Percentiles rank a stretch among this genome's conserved stretches.
Conservation (phyloP, 148 eudicot species). For the Camellia granthamiana region DNA sequence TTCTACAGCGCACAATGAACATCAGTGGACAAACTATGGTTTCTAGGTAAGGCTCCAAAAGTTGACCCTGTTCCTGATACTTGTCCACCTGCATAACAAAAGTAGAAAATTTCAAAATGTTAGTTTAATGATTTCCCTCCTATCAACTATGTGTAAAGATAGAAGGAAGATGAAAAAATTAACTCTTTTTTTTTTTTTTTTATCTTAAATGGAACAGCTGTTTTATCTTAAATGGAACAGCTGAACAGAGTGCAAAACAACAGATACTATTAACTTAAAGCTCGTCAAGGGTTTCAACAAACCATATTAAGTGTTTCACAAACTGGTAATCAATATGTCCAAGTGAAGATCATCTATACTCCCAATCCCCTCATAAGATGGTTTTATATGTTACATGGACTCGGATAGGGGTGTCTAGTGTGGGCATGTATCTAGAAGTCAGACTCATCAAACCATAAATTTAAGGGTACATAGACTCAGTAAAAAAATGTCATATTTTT, state of each 20-base stretch:
- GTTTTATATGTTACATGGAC: background rate
- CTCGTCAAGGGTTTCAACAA: background rate
- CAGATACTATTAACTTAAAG: background rate
- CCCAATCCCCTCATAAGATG: background rate
- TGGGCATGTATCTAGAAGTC: too few relatives aligned
- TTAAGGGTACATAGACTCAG: too few relatives aligned
- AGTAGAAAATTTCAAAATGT: background rate
- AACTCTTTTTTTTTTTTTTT: too few relatives aligned
- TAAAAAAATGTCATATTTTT: too few relatives aligned
- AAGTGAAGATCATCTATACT: background rate
- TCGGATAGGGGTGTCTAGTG: too few relatives aligned
- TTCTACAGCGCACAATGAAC: slow-evolving; percentile 69
- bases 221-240: too few relatives aligned
- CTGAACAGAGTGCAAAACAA: background rate
- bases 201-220: too few relatives aligned
- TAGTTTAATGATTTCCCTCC: background rate
- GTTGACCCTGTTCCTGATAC: slow-evolving; percentile 91
- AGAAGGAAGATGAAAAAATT: background rate
- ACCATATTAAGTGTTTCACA: background rate
- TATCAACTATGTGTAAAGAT: background rate
- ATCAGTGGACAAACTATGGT: slow-evolving; percentile 87
- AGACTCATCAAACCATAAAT: too few relatives aligned
- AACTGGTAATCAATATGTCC: background rate
- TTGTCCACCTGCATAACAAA: slow-evolving; percentile 67
- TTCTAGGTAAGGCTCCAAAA: slow-evolving; percentile 93